A percentile compares a stretch with the other conserved stretches of the same genome.
Evolutionary conservation across 495 filamentous ascomycete species (phyloP).

Genomic region (Trypethelium eluteriae): DNA sequence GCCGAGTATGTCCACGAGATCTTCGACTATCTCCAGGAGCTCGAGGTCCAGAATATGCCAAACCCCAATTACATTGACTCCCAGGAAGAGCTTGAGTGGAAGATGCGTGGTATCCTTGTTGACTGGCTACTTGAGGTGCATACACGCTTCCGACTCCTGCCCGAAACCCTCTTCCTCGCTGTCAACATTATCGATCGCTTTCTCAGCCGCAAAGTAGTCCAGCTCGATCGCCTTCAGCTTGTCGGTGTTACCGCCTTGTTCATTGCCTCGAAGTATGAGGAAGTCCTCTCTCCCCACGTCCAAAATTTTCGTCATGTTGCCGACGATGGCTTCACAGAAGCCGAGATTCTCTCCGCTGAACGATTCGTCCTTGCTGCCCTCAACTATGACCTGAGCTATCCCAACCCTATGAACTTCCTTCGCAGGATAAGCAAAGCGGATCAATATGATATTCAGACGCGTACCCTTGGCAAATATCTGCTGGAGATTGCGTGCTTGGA

Average conservation of each 20-base stretch:
- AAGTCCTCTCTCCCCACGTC: slow-evolving; percentile 92
- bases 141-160: slow-evolving; percentile 89
- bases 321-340: slow-evolving; percentile 92
- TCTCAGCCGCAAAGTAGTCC: slow-evolving; percentile 84
- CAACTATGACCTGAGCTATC: slow-evolving; percentile 96
- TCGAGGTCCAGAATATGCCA: slow-evolving; percentile 74
- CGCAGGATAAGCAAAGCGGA: slow-evolving; percentile 97
- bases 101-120: slow-evolving; percentile 93
- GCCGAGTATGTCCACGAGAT: slow-evolving; percentile 96
- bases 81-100: slow-evolving; percentile 93
- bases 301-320: slow-evolving; percentile 94
- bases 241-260: slow-evolving; percentile 99
- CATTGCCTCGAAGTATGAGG: slow-evolving; percentile 98
- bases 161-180: slow-evolving; percentile 94
- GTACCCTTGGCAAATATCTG: slow-evolving; percentile 95
- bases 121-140: slow-evolving; percentile 99
- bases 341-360: slow-evolving; percentile 93
- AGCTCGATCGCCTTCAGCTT: slow-evolving; percentile 88
- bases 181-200: slow-evolving; percentile 99
- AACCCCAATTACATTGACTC: slow-evolving; percentile 92
- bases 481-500: slow-evolving; percentile 95
- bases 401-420: slow-evolving; percentile 99
- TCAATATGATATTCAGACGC: slow-evolving; percentile 94
- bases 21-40: slow-evolving; percentile 86
- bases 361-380: slow-evolving; percentile 83